A percentile compares a stretch with the other conserved stretches of the same genome.
Evolutionary conservation across 106 monocot species (phyloP).

Genomic region (Apostasia shenzhenica): DNA sequence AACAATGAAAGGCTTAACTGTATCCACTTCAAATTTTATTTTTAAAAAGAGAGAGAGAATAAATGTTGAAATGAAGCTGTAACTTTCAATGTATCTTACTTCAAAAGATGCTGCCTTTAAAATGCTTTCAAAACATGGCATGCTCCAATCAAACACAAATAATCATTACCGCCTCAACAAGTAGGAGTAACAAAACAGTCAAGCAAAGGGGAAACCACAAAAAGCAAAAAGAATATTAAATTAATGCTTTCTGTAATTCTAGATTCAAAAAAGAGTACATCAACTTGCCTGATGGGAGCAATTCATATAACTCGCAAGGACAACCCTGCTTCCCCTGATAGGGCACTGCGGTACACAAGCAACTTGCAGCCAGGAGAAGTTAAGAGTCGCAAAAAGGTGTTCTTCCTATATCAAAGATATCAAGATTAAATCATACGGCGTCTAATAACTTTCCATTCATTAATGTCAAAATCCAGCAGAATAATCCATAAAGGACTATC

Average conservation of each 20-base stretch:
- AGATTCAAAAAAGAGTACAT: not conserved
- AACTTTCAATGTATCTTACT: no score
- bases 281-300: conserved; percentile 34
- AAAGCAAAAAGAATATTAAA: not conserved
- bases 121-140: no score
- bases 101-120: no score
- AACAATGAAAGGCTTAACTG: no score
- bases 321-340: conserved; percentile 52
- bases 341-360: conserved; percentile 52
- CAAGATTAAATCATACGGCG: not conserved
- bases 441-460: not conserved
- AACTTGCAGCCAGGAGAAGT: conserved; percentile 64
- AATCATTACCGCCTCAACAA: not conserved
- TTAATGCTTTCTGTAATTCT: not conserved
- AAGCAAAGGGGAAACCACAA: not conserved
- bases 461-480: no score
- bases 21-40: no score
- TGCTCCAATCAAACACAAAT: no score
- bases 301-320: conserved; percentile 46
- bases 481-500: no score
- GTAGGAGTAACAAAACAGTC: not conserved
- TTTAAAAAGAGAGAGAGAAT: no score
- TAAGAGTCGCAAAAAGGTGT: conserved; percentile 45
- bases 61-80: no score
- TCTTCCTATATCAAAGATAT: conserved; percentile 40